phyloP scores from a whole-genome alignment of 2,329 filamentous ascomycete species.

The Lecanicillium sp. region DNA sequence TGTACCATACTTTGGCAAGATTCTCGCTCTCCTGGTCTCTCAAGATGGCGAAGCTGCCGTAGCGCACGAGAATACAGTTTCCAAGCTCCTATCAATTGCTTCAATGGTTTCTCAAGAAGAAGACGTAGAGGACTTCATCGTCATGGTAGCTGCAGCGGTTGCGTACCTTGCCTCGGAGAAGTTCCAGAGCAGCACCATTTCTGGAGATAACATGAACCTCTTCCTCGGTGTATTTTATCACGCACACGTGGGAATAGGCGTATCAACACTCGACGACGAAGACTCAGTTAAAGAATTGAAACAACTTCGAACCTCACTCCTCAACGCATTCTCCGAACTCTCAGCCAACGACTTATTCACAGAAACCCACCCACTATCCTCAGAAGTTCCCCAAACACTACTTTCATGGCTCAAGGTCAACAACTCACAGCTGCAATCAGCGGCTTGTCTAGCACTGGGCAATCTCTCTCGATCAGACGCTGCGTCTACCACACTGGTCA shows the following conservation, averaged over 20 bases:
- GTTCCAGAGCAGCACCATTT: slow-evolving; percentile 41
- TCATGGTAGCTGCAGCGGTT: slow-evolving; percentile 41
- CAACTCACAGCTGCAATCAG: slow-evolving; percentile 39
- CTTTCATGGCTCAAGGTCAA: slow-evolving; percentile 36
- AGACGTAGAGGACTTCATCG: slow-evolving; percentile 47
- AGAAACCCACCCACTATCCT: slow-evolving; percentile 31
- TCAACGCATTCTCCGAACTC: slow-evolving; percentile 43
- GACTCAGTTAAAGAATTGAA: slow-evolving; percentile 35
- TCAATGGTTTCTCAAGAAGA: slow-evolving; percentile 27
- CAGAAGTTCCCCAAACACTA: slow-evolving; percentile 31
- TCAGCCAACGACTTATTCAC: slow-evolving; percentile 41
- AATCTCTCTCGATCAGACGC: slow-evolving; percentile 54
- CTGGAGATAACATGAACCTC: slow-evolving; percentile 25
- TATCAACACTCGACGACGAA: slow-evolving; percentile 33
- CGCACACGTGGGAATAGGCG: slow-evolving; percentile 34
- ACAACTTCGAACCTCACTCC: slow-evolving; percentile 40
- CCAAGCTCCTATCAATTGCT: slow-evolving; percentile 42
- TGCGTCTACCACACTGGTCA: slow-evolving; percentile 41
- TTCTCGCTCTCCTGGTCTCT: slow-evolving; percentile 43
- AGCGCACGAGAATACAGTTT: slow-evolving; percentile 37
- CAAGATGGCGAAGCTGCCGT: slow-evolving; percentile 40
- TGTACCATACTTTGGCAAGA: slow-evolving; percentile 46
- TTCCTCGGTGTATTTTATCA: slow-evolving; percentile 41
- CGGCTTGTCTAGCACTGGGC: slow-evolving; percentile 52
- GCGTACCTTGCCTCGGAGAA: slow-evolving; percentile 46